These are phyloP conservation scores for Ogataea hybrid DNA, from an alignment of 1,139 yeast genomes.

Conservation along the genomic window DNA sequence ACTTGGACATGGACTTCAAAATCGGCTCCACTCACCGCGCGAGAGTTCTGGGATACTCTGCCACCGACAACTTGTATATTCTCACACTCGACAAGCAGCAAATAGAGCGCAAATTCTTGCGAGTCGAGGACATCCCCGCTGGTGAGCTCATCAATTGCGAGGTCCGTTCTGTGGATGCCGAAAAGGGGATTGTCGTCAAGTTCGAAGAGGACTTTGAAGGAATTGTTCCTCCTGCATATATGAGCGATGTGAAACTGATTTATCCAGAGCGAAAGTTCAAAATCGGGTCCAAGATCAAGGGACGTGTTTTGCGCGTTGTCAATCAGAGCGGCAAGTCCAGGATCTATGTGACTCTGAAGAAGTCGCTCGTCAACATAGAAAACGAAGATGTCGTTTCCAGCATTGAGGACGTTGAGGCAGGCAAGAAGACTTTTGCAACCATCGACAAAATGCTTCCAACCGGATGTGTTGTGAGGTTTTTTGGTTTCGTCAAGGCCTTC, in stretches of 20 bases:
- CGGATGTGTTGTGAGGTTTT: constrained; percentile 84
- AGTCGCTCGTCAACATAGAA: constrained; percentile 70
- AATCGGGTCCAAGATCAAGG: constrained; percentile 75
- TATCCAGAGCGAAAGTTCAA: constrained; percentile 93
- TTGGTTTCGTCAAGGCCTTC: constrained; percentile 74
- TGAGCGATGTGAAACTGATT: constrained; percentile 79
- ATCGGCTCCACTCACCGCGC: constrained; percentile 71
- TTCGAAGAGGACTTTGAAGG: constrained; percentile 70
- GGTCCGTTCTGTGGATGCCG: constrained; percentile 63
- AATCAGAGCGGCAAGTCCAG: constrained; percentile 36
- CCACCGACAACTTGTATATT: constrained; percentile 61
- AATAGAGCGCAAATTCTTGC: constrained; percentile 62
- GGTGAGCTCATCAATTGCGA: constrained; percentile 68
- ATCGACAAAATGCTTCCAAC: constrained; percentile 67
- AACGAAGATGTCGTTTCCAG: constrained; percentile 55
- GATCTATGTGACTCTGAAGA: constrained; percentile 71
- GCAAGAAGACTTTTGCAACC: constrained; percentile 70
- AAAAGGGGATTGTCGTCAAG: constrained; percentile 66
- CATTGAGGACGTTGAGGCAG: constrained; percentile 53
- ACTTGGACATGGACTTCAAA: constrained; percentile 50
- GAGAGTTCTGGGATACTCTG: constrained; percentile 69
- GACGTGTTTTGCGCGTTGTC: constrained; percentile 52
- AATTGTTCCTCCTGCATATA: constrained; percentile 68
- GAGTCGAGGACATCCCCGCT: constrained; percentile 67
- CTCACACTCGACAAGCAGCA: constrained; percentile 68